Evolutionary conservation across 331 rosid species (phyloP).

Genomic region (Telfairia occidentalis): DNA sequence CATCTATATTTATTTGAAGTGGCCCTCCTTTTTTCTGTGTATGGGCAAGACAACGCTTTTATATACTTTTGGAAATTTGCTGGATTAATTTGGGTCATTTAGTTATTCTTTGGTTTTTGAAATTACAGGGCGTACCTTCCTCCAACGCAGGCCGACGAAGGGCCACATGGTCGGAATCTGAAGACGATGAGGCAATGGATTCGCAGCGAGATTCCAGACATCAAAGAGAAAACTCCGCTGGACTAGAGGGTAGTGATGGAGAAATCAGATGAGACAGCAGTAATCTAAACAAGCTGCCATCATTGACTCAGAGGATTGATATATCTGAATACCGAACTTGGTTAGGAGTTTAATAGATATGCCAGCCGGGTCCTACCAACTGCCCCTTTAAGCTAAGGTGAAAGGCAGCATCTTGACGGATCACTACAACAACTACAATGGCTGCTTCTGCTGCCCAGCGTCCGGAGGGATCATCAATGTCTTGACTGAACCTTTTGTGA

Average conservation of each 20-base stretch:
- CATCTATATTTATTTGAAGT: not conserved
- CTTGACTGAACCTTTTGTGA: not conserved
- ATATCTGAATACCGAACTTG: not conserved
- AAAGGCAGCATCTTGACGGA: not conserved
- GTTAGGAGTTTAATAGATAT: not conserved
- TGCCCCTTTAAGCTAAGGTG: not conserved
- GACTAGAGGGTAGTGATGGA: constrained; percentile 55
- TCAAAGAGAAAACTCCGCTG: constrained; percentile 41
- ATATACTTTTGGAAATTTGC: not conserved
- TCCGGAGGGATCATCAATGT: not conserved
- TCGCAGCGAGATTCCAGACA: constrained; percentile 46
- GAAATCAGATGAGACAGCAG: constrained; percentile 38
- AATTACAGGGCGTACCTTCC: constrained; percentile 43
- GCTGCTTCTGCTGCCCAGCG: not conserved
- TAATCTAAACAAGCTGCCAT: not conserved
- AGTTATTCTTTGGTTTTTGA: not conserved
- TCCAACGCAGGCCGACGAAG: constrained; percentile 44
- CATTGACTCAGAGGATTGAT: not conserved
- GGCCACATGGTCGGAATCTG: constrained; percentile 84
- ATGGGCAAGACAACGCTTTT: not conserved
- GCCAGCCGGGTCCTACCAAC: not conserved
- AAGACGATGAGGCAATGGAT: constrained; percentile 56
- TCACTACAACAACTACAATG: not conserved
- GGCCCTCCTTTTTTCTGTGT: not conserved
- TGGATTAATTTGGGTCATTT: not conserved